Conservation (phyloP, 257 asterid species). For the Datura wrightii region DNA sequence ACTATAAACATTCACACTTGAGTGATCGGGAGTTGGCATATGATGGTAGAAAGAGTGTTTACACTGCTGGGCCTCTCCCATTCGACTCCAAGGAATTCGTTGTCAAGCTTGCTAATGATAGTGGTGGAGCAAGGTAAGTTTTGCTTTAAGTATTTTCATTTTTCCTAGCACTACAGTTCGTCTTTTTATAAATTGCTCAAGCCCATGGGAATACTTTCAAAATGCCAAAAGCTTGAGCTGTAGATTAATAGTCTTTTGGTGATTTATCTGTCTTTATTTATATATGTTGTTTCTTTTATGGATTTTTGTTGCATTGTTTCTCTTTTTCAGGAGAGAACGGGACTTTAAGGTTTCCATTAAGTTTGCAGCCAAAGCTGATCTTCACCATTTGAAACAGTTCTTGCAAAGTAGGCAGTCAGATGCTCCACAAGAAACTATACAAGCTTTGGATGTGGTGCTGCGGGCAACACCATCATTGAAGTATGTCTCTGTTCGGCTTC, state of each 20-base stretch:
- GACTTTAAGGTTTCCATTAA: constrained; percentile 65
- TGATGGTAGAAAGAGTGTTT: constrained; percentile 78
- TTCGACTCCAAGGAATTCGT: constrained; percentile 67
- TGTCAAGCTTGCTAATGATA: constrained; percentile 47
- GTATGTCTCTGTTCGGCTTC: constrained; percentile 30
- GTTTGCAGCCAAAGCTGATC: constrained; percentile 65
- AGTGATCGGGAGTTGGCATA: constrained; percentile 58
- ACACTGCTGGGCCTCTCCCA: constrained; percentile 72
- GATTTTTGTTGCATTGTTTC: background rate
- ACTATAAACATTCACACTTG: constrained; percentile 46
- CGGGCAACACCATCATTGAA: constrained; percentile 56
- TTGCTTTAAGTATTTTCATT: background rate
- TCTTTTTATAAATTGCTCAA: background rate
- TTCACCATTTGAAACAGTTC: constrained; percentile 61
- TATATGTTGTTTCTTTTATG: background rate
- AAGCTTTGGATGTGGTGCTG: constrained; percentile 80
- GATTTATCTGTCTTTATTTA: background rate
- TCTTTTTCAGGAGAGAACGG: constrained; percentile 60
- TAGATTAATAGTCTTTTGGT: background rate
- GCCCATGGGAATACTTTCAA: background rate
- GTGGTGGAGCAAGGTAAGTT: constrained; percentile 45
- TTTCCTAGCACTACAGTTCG: background rate
- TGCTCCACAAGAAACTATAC: constrained; percentile 71
- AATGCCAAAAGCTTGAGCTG: constrained; percentile 2
- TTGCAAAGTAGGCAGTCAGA: constrained; percentile 59